Percentiles rank a stretch among this genome's conserved stretches.
phyloP scores from a whole-genome alignment of 208 protist genomes.

The Wallacemonas sp. region DNA sequence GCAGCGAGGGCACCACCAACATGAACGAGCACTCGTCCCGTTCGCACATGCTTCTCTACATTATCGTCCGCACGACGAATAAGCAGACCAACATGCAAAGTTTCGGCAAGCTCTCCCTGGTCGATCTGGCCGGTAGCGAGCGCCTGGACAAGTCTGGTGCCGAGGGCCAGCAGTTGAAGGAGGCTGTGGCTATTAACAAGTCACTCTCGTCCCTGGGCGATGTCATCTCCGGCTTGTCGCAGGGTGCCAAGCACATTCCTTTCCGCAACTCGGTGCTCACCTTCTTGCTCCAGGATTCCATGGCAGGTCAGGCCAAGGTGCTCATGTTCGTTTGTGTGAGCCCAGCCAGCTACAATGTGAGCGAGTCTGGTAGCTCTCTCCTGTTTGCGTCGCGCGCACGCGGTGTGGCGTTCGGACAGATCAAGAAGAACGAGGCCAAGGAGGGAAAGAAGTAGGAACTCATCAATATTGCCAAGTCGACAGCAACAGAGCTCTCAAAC shows the following conservation, averaged over 20 bases:
- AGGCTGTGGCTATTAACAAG: slow-evolving; percentile 93
- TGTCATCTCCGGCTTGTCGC: slow-evolving; percentile 86
- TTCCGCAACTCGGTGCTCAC: slow-evolving; percentile 93
- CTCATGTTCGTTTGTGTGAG: slow-evolving; percentile 96
- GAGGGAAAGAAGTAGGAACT: slow-evolving; percentile 45
- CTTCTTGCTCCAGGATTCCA: slow-evolving; percentile 91
- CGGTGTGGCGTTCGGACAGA: slow-evolving; percentile 84
- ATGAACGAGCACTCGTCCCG: slow-evolving; percentile 95
- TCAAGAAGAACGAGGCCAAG: slow-evolving; percentile 83
- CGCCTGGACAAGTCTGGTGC: slow-evolving; percentile 89
- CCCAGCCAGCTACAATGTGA: slow-evolving; percentile 93
- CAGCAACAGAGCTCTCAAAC: background rate
- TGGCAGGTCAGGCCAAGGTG: slow-evolving; percentile 94
- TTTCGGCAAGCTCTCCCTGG: slow-evolving; percentile 93
- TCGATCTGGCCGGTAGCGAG: slow-evolving; percentile 94
- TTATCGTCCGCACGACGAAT: slow-evolving; percentile 88
- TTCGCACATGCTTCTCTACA: slow-evolving; percentile 94
- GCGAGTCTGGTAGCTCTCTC: slow-evolving; percentile 87
- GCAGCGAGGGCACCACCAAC: slow-evolving; percentile 88
- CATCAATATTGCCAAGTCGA: too few relatives aligned
- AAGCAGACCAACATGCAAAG: slow-evolving; percentile 87
- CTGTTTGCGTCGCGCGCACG: slow-evolving; percentile 91
- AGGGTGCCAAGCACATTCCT: slow-evolving; percentile 88
- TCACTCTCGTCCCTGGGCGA: slow-evolving; percentile 90
- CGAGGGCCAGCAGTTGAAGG: slow-evolving; percentile 85